These are phyloP conservation scores for Aspergillus amoenus DNA, from an alignment of 2,329 filamentous ascomycete species.

Conservation along the genomic window DNA sequence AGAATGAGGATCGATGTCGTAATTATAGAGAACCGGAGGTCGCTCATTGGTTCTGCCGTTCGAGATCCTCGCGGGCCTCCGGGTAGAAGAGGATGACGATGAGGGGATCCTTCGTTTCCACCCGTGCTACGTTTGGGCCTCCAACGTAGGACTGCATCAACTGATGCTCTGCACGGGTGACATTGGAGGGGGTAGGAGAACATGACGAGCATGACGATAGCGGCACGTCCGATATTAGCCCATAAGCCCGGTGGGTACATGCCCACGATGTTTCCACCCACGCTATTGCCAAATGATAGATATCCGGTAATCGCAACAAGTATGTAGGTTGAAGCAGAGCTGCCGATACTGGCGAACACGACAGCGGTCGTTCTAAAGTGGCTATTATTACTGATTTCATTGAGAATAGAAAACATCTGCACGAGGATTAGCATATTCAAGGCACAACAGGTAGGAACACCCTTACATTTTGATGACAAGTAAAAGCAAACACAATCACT, in stretches of 20 bases:
- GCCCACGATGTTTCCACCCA: constrained; percentile 88
- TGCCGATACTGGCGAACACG: constrained; percentile 79
- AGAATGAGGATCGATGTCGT: constrained; percentile 82
- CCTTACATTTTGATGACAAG: constrained; percentile 91
- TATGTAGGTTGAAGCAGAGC: constrained; percentile 82
- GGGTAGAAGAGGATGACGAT: constrained; percentile 42
- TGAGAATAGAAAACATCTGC: constrained; percentile 97
- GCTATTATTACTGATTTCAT: constrained; percentile 85
- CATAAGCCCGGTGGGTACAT: constrained; percentile 81
- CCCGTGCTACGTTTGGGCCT: constrained; percentile 55
- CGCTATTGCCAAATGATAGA: constrained; percentile 86
- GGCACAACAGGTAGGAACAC: background rate
- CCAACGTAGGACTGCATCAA: constrained; percentile 95
- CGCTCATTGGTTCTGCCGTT: constrained; percentile 68
- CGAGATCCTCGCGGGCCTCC: constrained; percentile 37
- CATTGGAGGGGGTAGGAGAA: constrained; percentile 96
- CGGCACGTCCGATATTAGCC: constrained; percentile 89
- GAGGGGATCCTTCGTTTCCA: constrained; percentile 44
- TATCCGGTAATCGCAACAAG: constrained; percentile 94
- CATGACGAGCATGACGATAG: constrained; percentile 92
- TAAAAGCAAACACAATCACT: constrained; percentile 98
- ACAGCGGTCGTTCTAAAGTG: constrained; percentile 76
- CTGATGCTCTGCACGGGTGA: constrained; percentile 90
- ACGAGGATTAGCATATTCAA: background rate
- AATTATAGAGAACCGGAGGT: constrained; percentile 83